phyloP scores from a whole-genome alignment of 148 eudicot genomes.

The Bassia scoparia region DNA sequence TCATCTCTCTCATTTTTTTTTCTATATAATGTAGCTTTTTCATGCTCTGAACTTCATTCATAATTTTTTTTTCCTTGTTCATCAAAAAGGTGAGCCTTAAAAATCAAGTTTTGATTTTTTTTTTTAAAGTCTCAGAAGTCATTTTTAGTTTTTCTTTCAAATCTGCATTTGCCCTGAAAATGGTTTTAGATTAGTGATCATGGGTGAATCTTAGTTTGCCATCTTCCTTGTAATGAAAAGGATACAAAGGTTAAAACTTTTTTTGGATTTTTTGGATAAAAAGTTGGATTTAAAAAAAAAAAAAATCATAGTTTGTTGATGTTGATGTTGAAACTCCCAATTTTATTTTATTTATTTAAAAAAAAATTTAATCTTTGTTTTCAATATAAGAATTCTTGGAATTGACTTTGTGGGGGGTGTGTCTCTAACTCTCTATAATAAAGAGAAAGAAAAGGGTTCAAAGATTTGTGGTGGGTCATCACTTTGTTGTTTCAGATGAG shows the following conservation, averaged over 20 bases:
- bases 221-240: conserved; percentile 3
- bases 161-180: not conserved
- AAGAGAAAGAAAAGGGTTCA: too few relatives aligned
- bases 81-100: conserved; percentile 2
- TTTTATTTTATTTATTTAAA: not conserved
- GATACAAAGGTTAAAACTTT: conserved; percentile 11
- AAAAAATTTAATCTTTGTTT: not conserved
- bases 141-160: not conserved
- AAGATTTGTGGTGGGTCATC: not conserved
- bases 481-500: too few relatives aligned
- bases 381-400: not conserved
- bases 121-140: not conserved
- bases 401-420: not conserved
- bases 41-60: not conserved
- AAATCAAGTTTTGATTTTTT: conserved; percentile 2
- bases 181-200: conserved; percentile 8
- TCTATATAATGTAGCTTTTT: not conserved
- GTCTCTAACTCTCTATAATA: too few relatives aligned
- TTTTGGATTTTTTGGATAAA: too few relatives aligned
- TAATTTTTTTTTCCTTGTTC: not conserved
- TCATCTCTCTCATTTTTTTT: not conserved
- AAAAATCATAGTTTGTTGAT: conserved; percentile 16
- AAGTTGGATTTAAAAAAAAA: too few relatives aligned
- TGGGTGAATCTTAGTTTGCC: conserved; percentile 19
- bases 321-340: conserved; percentile 7